Evolutionary conservation across 306 rosid genomes (phyloP).

Genomic region (Dryas drummondii): DNA sequence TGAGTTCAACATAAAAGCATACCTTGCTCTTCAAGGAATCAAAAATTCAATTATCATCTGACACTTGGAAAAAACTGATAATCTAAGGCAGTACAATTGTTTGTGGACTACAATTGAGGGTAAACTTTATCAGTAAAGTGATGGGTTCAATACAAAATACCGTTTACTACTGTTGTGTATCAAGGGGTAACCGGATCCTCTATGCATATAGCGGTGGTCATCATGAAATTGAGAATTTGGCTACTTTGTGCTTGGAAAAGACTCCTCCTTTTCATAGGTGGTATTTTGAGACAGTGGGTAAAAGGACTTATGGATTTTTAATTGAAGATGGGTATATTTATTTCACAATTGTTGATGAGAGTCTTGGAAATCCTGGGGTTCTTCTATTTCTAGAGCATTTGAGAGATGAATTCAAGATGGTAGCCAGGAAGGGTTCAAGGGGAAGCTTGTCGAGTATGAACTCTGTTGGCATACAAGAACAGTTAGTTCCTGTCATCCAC

Average conservation of each 20-base stretch:
- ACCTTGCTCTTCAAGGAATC: too few species aligned
- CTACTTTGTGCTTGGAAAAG: constrained; percentile 64
- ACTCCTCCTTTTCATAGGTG: constrained; percentile 71
- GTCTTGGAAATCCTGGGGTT: constrained; percentile 52
- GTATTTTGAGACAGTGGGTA: constrained; percentile 74
- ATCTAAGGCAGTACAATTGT: constrained; percentile 15
- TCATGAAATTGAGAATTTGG: constrained; percentile 52
- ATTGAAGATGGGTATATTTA: constrained; percentile 73
- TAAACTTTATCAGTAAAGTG: neutral
- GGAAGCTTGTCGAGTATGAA: constrained; percentile 57
- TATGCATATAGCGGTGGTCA: constrained; percentile 57
- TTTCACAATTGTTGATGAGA: constrained; percentile 64
- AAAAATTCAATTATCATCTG: neutral
- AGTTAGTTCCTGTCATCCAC: constrained; percentile 63
- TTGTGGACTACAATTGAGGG: constrained; percentile 18
- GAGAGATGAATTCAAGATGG: constrained; percentile 69
- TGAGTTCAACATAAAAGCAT: neutral
- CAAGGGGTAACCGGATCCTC: constrained; percentile 52
- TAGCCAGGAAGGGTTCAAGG: constrained; percentile 59
- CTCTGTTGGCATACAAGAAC: constrained; percentile 55
- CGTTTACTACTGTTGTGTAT: constrained; percentile 74
- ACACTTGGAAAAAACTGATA: neutral
- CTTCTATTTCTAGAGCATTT: constrained; percentile 73
- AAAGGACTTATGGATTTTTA: constrained; percentile 65
- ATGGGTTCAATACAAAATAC: constrained; percentile 63